phyloP scores from a whole-genome alignment of 208 protist genomes.

The Trypanosomatidae sp. region DNA sequence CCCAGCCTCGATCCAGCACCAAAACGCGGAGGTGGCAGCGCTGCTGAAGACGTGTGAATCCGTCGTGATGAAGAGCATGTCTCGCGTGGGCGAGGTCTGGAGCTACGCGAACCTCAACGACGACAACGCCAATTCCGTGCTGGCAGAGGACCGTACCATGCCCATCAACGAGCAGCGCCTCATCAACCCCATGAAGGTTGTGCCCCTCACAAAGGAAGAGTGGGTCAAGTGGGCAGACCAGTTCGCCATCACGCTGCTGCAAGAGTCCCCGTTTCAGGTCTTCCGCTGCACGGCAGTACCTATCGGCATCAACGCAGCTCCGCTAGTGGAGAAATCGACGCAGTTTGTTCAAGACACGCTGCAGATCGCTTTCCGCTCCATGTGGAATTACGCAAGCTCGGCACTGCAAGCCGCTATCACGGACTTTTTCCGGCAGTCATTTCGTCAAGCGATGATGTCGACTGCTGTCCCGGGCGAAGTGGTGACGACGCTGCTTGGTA shows the following conservation, averaged over 20 bases:
- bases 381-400: conserved; percentile 75
- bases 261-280: conserved; percentile 84
- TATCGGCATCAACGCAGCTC: conserved; percentile 58
- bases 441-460: conserved; percentile 61
- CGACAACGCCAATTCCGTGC: conserved; percentile 32
- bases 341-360: conserved; percentile 68
- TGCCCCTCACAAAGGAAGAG: conserved; percentile 78
- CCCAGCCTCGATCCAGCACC: conserved; percentile 29
- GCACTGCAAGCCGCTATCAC: conserved; percentile 56
- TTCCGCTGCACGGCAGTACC: conserved; percentile 79
- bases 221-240: conserved; percentile 76
- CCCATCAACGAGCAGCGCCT: conserved; percentile 66
- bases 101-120: conserved; percentile 45
- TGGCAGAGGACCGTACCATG: conserved; percentile 44
- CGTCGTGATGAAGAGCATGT: conserved; percentile 50
- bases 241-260: conserved; percentile 66
- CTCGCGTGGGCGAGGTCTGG: conserved; percentile 57
- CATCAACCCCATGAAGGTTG: conserved; percentile 49
- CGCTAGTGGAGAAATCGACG: conserved; percentile 64
- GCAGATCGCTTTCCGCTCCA: conserved; percentile 67
- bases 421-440: conserved; percentile 62
- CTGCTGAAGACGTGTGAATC: conserved; percentile 67
- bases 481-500: conserved; percentile 56
- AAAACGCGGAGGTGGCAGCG: conserved; percentile 45
- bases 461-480: conserved; percentile 75